Percentiles rank a stretch among this genome's conserved stretches.
Conservation (phyloP, 495 filamentous ascomycete genomes). For the Mycothermus thermophilus region DNA sequence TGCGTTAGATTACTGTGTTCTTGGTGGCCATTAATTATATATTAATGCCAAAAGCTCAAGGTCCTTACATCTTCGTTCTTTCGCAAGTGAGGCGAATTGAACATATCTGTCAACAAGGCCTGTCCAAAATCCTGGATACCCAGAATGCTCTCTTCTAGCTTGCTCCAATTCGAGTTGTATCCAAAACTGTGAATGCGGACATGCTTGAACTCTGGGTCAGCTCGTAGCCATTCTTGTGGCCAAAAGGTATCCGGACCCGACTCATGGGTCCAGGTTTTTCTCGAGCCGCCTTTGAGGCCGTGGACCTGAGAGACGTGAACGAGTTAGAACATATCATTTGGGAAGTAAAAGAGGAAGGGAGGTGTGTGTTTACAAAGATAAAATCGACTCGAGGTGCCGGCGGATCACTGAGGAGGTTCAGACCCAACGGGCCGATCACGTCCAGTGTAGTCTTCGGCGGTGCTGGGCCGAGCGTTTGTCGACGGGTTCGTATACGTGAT, state of each 20-base stretch:
- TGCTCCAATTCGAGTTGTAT: constrained; percentile 18
- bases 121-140: constrained; percentile 18
- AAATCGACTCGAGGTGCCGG: constrained; percentile 13
- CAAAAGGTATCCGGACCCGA: constrained; percentile 12
- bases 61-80: constrained; percentile 11
- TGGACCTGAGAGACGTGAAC: constrained; percentile 9
- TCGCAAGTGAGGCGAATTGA: constrained; percentile 8
- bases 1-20: neutral
- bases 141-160: constrained; percentile 6
- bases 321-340: neutral
- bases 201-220: constrained; percentile 12
- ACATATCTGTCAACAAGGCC: constrained; percentile 13
- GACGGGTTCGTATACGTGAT: too few species aligned
- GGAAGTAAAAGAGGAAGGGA: neutral
- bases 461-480: too few species aligned
- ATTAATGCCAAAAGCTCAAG: neutral
- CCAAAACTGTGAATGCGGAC: constrained; percentile 20
- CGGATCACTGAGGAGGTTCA: constrained; percentile 9
- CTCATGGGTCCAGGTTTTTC: constrained; percentile 14
- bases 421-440: constrained; percentile 5
- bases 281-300: constrained; percentile 17
- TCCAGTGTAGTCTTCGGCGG: too few species aligned
- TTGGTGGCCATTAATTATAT: too few species aligned
- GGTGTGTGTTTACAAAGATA: constrained; percentile 15
- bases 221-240: constrained; percentile 22